phyloP scores from a whole-genome alignment of 768 basidiomycete genomes.

The Pulveroboletus sp. region DNA sequence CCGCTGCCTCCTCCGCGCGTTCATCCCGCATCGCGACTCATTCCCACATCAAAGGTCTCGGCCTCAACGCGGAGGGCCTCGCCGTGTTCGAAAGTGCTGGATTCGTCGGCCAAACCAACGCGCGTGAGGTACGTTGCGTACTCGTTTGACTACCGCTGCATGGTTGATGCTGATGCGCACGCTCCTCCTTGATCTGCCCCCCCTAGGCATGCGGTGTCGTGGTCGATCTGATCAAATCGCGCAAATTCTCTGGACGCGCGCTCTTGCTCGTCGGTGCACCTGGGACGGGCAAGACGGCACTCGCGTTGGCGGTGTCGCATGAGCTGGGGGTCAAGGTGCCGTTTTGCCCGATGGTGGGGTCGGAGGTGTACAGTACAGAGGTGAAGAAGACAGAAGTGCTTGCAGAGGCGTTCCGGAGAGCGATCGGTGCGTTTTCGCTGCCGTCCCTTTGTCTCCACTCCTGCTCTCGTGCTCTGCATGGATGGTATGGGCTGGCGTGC shows the following conservation, averaged over 20 bases:
- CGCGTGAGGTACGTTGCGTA: slow-evolving; percentile 69
- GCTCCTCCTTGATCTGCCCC: too few relatives aligned
- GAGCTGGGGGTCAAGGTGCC: slow-evolving; percentile 94
- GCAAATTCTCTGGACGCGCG: slow-evolving; percentile 91
- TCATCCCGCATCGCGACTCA: slow-evolving; percentile 85
- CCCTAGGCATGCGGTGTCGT: slow-evolving; percentile 84
- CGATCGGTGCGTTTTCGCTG: slow-evolving; percentile 71
- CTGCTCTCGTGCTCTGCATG: background rate
- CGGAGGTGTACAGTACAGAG: slow-evolving; percentile 93
- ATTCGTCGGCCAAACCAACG: slow-evolving; percentile 86
- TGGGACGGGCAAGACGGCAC: slow-evolving; percentile 96
- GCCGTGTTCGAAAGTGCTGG: slow-evolving; percentile 73
- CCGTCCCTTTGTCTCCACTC: background rate
- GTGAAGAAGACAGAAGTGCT: slow-evolving; percentile 99
- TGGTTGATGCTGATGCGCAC: background rate
- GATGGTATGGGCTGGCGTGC: too few relatives aligned
- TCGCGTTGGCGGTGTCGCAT: slow-evolving; percentile 92
- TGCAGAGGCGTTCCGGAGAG: slow-evolving; percentile 89
- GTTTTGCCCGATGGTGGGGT: slow-evolving; percentile 98
- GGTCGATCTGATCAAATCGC: slow-evolving; percentile 83
- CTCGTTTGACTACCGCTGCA: background rate
- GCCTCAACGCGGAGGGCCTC: slow-evolving; percentile 77
- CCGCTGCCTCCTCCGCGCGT: slow-evolving; percentile 54
- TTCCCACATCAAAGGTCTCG: slow-evolving; percentile 96
- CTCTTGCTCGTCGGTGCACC: slow-evolving; percentile 91